These are phyloP conservation scores for Fraxinus americana DNA, from an alignment of 257 asterid species.

Conservation along the genomic window DNA sequence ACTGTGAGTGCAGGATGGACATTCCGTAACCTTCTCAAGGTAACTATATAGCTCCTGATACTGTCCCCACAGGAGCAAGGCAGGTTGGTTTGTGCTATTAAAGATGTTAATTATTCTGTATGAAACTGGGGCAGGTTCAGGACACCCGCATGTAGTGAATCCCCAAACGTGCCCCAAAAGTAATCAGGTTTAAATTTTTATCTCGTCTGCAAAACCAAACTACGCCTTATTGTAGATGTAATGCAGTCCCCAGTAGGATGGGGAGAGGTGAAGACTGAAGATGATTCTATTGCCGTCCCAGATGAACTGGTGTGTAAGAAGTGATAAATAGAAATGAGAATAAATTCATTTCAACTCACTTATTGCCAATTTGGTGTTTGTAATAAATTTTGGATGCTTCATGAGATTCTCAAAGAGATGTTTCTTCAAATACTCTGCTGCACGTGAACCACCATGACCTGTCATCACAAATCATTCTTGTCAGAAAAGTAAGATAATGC, in stretches of 20 bases:
- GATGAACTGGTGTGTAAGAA: neutral
- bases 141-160: neutral
- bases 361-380: slow-evolving; percentile 76
- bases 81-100: neutral
- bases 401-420: slow-evolving; percentile 90
- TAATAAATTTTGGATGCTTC: slow-evolving; percentile 77
- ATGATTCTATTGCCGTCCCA: neutral
- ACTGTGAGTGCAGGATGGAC: neutral
- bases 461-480: slow-evolving; percentile 37
- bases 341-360: slow-evolving; percentile 56
- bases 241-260: neutral
- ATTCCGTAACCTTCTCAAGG: neutral
- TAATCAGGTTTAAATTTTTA: neutral
- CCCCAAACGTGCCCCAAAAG: neutral
- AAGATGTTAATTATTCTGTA: neutral
- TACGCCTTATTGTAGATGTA: neutral
- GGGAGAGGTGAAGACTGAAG: neutral
- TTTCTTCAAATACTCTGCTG: slow-evolving; percentile 90
- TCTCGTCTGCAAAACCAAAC: neutral
- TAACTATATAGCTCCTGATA: neutral
- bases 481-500: slow-evolving; percentile 20
- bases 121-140: neutral
- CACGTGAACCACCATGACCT: slow-evolving; percentile 99
- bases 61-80: neutral
- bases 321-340: neutral